A percentile compares a stretch with the other conserved stretches of the same genome.
Evolutionary conservation across 768 basidiomycete genomes (phyloP).

Genomic region (Auricularia cornea): DNA sequence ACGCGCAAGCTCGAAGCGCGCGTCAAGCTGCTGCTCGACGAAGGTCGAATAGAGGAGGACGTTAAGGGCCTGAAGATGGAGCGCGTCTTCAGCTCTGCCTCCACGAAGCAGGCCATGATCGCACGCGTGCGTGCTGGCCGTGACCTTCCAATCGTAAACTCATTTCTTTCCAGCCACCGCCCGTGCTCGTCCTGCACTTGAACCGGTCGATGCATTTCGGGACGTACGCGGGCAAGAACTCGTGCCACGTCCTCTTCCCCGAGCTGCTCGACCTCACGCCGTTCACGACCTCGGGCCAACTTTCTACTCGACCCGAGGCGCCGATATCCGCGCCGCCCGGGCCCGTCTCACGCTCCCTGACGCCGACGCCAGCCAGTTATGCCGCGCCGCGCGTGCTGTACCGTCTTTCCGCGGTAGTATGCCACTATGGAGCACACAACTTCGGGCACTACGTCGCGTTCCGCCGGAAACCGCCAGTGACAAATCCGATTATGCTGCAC

Average conservation of each 20-base stretch:
- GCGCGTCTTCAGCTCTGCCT: conserved; percentile 62
- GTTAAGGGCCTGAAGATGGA: conserved; percentile 74
- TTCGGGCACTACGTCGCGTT: conserved; percentile 95
- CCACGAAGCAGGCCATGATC: conserved; percentile 87
- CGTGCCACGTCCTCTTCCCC: conserved; percentile 70
- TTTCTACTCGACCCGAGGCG: conserved; percentile 59
- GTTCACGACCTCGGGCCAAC: conserved; percentile 73
- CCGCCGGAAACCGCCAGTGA: conserved; percentile 61
- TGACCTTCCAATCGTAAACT: too few species aligned
- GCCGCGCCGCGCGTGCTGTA: conserved; percentile 63
- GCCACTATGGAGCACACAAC: conserved; percentile 87
- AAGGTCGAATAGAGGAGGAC: conserved; percentile 77
- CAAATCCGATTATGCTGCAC: conserved; percentile 25
- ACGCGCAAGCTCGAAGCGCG: conserved; percentile 53
- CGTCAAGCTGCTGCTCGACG: conserved; percentile 56
- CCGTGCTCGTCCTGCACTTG: conserved; percentile 79
- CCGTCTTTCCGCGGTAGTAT: conserved; percentile 76
- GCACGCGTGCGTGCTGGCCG: conserved; percentile 40
- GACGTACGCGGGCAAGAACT: conserved; percentile 68
- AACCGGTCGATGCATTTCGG: conserved; percentile 86
- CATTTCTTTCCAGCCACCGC: conserved; percentile 57
- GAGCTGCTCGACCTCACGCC: conserved; percentile 85
- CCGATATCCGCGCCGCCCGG: conserved; percentile 55
- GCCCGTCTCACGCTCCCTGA: conserved; percentile 41
- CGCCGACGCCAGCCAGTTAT: conserved; percentile 48